Percentiles rank a stretch among this genome's conserved stretches.
phyloP scores from a whole-genome alignment of 208 protist genomes.

The Trypanosoma brucei region DNA sequence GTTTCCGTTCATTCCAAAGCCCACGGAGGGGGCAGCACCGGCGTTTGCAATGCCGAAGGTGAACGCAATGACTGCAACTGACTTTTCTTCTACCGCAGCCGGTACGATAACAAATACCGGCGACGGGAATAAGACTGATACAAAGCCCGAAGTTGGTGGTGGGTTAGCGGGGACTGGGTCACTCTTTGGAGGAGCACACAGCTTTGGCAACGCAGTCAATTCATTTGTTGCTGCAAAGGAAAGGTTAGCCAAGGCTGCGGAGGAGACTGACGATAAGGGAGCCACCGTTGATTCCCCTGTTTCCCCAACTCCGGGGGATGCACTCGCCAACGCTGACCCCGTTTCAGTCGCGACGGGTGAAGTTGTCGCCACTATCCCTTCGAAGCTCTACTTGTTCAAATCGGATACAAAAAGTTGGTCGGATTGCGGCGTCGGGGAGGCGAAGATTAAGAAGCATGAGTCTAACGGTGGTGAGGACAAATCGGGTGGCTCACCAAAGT shows the following conservation, averaged over 20 bases:
- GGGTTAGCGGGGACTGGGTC: background rate
- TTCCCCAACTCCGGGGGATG: constrained; percentile 9
- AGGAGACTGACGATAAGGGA: constrained; percentile 7
- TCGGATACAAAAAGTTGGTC: constrained; percentile 49
- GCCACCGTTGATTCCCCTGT: background rate
- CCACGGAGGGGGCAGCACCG: too few relatives aligned
- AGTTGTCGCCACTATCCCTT: constrained; percentile 39
- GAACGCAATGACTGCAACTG: too few relatives aligned
- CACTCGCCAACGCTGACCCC: constrained; percentile 17
- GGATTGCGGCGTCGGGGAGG: constrained; percentile 67
- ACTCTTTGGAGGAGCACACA: constrained; percentile 35
- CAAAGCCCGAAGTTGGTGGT: background rate
- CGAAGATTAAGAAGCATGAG: constrained; percentile 48
- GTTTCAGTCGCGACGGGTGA: constrained; percentile 27
- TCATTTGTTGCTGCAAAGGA: constrained; percentile 68
- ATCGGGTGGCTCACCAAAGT: constrained; percentile 17
- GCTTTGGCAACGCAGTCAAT: constrained; percentile 58
- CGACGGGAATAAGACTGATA: background rate
- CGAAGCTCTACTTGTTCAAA: constrained; percentile 69
- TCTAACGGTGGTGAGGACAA: constrained; percentile 13
- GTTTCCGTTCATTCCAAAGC: too few relatives aligned
- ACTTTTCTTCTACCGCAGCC: too few relatives aligned
- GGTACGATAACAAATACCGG: constrained; percentile 8
- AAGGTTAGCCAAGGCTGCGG: constrained; percentile 34
- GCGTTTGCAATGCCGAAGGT: too few relatives aligned